A percentile compares a stretch with the other conserved stretches of the same genome.
Evolutionary conservation across 208 protist genomes (phyloP).

Genomic region (Borovskyia barvae): DNA sequence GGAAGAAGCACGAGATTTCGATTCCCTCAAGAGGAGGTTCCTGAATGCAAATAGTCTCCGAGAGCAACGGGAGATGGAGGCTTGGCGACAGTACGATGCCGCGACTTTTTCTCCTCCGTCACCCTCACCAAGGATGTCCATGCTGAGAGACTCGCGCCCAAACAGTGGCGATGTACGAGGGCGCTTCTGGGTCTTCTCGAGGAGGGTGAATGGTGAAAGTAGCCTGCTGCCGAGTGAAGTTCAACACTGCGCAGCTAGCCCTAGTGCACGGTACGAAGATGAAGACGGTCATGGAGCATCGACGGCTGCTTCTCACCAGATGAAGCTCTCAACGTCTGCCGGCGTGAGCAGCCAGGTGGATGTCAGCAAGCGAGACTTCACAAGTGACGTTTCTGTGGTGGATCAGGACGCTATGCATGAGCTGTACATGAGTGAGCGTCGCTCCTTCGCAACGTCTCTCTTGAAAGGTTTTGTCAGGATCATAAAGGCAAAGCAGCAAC

Average conservation of each 20-base stretch:
- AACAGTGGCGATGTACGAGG: conserved; percentile 9
- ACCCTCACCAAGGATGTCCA: not conserved
- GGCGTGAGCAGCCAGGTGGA: too few relatives aligned
- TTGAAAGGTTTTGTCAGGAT: not conserved
- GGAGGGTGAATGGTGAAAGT: not conserved
- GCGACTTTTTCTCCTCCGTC: not conserved
- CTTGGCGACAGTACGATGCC: not conserved
- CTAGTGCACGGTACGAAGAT: too few relatives aligned
- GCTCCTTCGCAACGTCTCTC: not conserved
- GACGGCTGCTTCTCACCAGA: too few relatives aligned
- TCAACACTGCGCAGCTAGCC: too few relatives aligned
- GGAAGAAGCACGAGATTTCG: too few relatives aligned
- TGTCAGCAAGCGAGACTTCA: too few relatives aligned
- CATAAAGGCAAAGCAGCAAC: not conserved
- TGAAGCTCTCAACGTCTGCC: too few relatives aligned
- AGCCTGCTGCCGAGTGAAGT: conserved; percentile 9
- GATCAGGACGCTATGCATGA: not conserved
- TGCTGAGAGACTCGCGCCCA: not conserved
- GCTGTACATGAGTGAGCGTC: conserved; percentile 3
- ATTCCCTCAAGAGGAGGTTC: too few relatives aligned
- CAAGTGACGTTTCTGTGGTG: too few relatives aligned
- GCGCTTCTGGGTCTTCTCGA: conserved; percentile 8
- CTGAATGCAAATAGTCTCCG: not conserved
- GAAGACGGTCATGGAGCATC: too few relatives aligned
- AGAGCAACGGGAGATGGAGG: not conserved